Base-by-base conservation (phyloP, 371 early-diverging fungal species). In the Mortierella polycephala region DNA sequence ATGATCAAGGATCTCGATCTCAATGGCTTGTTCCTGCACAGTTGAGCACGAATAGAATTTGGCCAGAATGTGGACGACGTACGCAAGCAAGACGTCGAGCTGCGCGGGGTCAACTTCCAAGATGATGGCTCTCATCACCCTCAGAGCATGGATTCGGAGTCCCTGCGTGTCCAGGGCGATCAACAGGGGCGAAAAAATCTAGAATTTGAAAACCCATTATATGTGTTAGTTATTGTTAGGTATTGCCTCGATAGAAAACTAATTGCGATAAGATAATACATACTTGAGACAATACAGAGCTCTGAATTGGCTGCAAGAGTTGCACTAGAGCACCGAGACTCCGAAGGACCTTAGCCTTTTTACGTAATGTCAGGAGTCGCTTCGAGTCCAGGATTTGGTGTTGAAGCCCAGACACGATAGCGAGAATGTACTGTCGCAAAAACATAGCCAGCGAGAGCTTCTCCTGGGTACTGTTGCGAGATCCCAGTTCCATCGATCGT, bases 391-490 rank as follows among this genome's bases (percentile, higher is more conserved):
- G 40, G 21, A 79, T 57, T 9, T 55, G 59, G 47, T 57, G 69
- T 55, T 73, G 73, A 12, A 79, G 49, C 8, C 69, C 69, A 1
- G 74, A 65, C 74, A 79, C 50, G 40, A 79, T 73, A 12, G 69
- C 80, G 9, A 79, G 62, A 41, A 73, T 57, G 47, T 79, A 55
- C 0, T 61, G 68, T 23, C 68, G 46, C 51, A 77, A 23, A 46
- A 77, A 77, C 18, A 46, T 45, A 7, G 77, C 71, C 6, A 77
- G 55, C 3, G 64, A 37, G 23, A 64, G 64, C 44, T 42, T 45
- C 56, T 70, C 71, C 9, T 40, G 30, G 16, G n/a, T 40, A 13
- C 52, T 60, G 4, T 53, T 61, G 10, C 39, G 50, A 4, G 56
- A 18, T 7, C 3, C 41, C 5, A 61, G 55, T 49, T 67, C 62